phyloP scores from a whole-genome alignment of 176 grass and related monocot genomes.

The Zea mays region Zm-B73-REFERENCE-NAM-5.0 NC_050100.1:28416001-28416500 shows the following conservation, averaged over 20 bases:
- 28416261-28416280: not conserved
- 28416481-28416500: too few relatives aligned
- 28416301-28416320: not conserved
- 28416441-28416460: too few relatives aligned
- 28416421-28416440: too few relatives aligned
- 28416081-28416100: not conserved
- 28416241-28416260: not conserved
- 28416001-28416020: not conserved
- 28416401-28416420: too few relatives aligned
- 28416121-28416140: not conserved
- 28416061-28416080: not conserved
- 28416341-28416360: too few relatives aligned
- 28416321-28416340: not conserved
- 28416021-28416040: not conserved
- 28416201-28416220: not conserved
- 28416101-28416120: not conserved
- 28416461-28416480: too few relatives aligned
- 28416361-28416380: too few relatives aligned
- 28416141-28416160: not conserved
- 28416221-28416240: not conserved
- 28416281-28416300: not conserved
- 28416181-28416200: not conserved
- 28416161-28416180: too few relatives aligned
- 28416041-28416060: constrained; percentile 1
- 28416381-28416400: too few relatives aligned